These are phyloP conservation scores for Heritiera fomes DNA, from an alignment of 345 rosid species.

Conservation along the genomic window DNA sequence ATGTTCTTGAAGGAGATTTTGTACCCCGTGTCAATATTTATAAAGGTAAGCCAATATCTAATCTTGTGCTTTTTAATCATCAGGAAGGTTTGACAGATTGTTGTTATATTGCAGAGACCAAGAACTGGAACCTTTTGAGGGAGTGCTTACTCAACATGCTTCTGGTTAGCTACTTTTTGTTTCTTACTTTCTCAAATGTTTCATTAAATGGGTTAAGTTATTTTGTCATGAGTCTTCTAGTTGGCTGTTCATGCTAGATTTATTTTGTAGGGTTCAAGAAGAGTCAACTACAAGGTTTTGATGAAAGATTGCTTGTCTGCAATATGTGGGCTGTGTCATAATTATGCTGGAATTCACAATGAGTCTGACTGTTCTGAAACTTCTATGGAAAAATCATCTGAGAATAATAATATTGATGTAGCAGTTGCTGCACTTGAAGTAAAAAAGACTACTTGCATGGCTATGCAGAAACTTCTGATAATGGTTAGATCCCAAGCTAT, in stretches of 20 bases:
- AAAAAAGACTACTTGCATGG: conserved; percentile 41
- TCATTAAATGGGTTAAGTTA: neutral
- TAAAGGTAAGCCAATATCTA: conserved; percentile 41
- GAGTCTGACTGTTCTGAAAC: conserved; percentile 22
- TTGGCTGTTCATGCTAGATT: conserved; percentile 4
- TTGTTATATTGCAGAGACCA: conserved; percentile 56
- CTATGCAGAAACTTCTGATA: conserved; percentile 64
- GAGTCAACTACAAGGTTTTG: conserved; percentile 59
- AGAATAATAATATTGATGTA: conserved; percentile 30
- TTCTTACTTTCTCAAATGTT: neutral
- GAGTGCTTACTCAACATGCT: conserved; percentile 68
- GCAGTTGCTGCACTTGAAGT: conserved; percentile 51
- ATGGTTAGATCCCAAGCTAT: conserved; percentile 39
- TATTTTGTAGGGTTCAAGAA: conserved; percentile 69
- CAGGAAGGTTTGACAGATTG: conserved; percentile 8
- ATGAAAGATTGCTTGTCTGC: conserved; percentile 65
- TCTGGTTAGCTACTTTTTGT: conserved; percentile 46
- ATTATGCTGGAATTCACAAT: conserved; percentile 23
- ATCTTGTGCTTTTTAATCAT: neutral
- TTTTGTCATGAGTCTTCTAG: conserved; percentile 1
- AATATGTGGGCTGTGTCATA: conserved; percentile 46
- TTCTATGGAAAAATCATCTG: conserved; percentile 29
- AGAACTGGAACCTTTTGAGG: conserved; percentile 67
- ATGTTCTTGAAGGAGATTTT: conserved; percentile 68
- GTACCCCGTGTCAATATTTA: conserved; percentile 45